Evolutionary conservation across 306 rosid genomes (phyloP), one percentile per base, ranked within the genome.

Genomic region (Lathyrus tuberosus): DNA sequence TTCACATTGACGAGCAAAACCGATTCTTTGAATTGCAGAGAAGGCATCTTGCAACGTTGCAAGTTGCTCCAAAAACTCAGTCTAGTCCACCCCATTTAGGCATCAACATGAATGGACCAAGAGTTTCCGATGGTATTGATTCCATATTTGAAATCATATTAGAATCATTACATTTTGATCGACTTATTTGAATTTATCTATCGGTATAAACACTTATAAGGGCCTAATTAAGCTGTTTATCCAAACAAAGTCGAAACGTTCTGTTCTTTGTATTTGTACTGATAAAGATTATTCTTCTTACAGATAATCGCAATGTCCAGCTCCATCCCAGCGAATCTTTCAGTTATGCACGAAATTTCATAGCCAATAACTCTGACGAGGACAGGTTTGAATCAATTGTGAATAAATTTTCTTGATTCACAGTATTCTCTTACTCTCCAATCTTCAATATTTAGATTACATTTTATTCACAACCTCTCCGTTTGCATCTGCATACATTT

Each of bases 1-100:
- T 76, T 18, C 54, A 76, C 59, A 20, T 73, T 18, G 89, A 85
- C 65, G 86, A 85, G 47, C 90, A 87, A 33, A 85, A 89, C 51
- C 76, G 61, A 2, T 75, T 75, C 4, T 75, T 86, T 22, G 88
- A 84, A 70, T 46, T 78, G 17, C 85, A 88, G 71, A 82, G 82
- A 66, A 80, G 79, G 56, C 79, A 42, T 24, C 70, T 92, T 31
- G 76, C 86, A 12, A 79, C 18, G 78, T 35, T 92, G 71, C 86
- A 74, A 31, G 42, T 79, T 3, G 35, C 35, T 2, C 78, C 44
- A 41, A 85, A 79, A 35, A 52, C 85, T 4, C n/a, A 67, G n/a
- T 48, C 70, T 7, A 64, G 16, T 28, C 75, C 75, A 44, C 78
- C 86, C 4, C 61, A 63, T 43, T 66, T 69, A 0, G 80, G 80